Evolutionary conservation across 1,284 basidiomycete species (phyloP), one percentile per base, ranked within the genome.

Genomic region (Trametes sp.): DNA sequence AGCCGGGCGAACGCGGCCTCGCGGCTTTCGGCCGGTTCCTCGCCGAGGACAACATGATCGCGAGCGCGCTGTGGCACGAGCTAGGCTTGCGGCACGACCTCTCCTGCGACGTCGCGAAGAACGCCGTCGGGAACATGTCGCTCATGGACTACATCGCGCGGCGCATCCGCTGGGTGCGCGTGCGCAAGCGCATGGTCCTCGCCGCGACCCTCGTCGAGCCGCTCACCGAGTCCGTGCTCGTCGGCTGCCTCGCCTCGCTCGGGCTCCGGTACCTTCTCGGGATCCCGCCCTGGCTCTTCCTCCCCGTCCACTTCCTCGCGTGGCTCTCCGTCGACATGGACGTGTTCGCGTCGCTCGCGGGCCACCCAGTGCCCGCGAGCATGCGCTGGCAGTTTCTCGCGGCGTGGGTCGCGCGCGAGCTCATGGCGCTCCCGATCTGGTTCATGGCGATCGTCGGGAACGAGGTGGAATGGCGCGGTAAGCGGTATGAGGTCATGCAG

Each of bases 41-140:
- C 50, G 96, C 96, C 0, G 96, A 98, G 77, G 96, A 98, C 78
- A 98, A 98, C 78, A 96, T 95, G 93, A 95, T 98, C 64, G 96
- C 86, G 19, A 82, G 87, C 54, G 87, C 92, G 1, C 78, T 98
- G 19, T 98, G 95, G 96, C 94, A 97, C 74, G 93, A 98, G 73
- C 82, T 97, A 0, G 90, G 87, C 33, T 80, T 94, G 42, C 84
- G 92, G 57, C 96, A 98, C 73, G 89, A 93, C 56, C 84, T 97
- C 65, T 94, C 94, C 0, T 90, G 87, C 72, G 96, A 98, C 73
- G 87, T 96, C 51, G 95, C 92, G 1, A 84, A 87, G 45, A 97
- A 98, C 72, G 87, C 89, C n/a, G 86, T 98, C 44, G 95, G 94
- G 24, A 87, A 88, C 63, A 94, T 98, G 88, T 81, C 87, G 1